Evolutionary conservation across 768 basidiomycete genomes (phyloP), one percentile per base, ranked within the genome.

Genomic region (Sporobolomyces roseus): DNA sequence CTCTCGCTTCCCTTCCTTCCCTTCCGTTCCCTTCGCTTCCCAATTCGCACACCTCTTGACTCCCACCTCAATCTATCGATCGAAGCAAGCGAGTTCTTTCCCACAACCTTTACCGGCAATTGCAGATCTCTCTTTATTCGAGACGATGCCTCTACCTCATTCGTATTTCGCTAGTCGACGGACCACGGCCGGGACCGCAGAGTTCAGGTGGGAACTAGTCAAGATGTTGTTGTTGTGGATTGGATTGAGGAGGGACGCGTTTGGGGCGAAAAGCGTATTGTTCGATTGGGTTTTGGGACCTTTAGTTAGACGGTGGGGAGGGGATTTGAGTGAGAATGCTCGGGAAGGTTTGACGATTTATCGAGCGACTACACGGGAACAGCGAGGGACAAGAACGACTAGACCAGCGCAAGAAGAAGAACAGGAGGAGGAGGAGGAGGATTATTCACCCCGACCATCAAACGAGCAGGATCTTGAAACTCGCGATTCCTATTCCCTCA

Each of bases 261-360:
- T 46, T 13, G 68, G 68, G 17, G 68, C 68, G 19, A 69, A 54
- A 45, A 65, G 62, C n/a, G 29, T 69, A 23, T 7, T 69, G 63
- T 69, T 58, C 45, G 58, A 61, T 19, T 58, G 68, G 63, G 13
- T 60, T 19, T 16, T 69, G 30, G 52, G 27, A 25, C 68, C 68
- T 5, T 1, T 69, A 14, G 27, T 68, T 19, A 2, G 33, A 43
- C 25, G 10, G 6, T 5, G 43, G 58, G 8, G 13, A 46, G 27
- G 4, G 32, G 30, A 14, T 5, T 16, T 6, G 32, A 53, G 9
- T 5, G 35, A 30, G 17, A 19, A 35, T 16, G 10, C 12, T 33
- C 19, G 14, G 12, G 30, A 33, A 23, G 52, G 30, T 36, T 12
- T 10, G 25, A 13, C 17, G 27, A 46, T n/a, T n/a, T n/a, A n/a